Base-by-base conservation (phyloP, 2,329 filamentous ascomycete species). In the Colletotrichum brevisporum region DNA sequence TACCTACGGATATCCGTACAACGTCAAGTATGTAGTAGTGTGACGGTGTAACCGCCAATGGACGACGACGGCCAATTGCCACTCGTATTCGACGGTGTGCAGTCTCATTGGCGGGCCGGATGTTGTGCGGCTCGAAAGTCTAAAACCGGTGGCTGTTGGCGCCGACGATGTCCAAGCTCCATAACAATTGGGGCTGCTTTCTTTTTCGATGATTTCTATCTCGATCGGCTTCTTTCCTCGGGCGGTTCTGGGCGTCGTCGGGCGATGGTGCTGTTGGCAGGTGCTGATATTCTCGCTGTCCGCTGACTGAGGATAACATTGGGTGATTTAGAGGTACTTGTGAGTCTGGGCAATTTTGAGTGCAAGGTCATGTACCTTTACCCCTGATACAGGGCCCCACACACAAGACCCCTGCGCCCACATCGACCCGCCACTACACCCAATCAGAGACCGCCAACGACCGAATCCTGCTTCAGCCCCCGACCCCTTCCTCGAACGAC, bases 401-500 rank as follows among this genome's bases (percentile, higher is more conserved):
- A 41, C 31, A 6, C 9, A 36, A 43, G 48, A 48, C 55, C 67
- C 67, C 70, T 47, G 47, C 10, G 53, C 2, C 47, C 60, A 48
- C 18, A 18, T 24, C 4, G 6, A 8, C 6, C 3, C 18, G 5
- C 4, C 4, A 10, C 8, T 4, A 4, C 13, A 15, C 13, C 68
- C 70, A 72, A 72, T 71, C 41, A 69, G 2, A 41, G 47, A 6
- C 3, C 9, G 3, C 2, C 8, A 18, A 9, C 26, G 21, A 18
- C 59, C 59, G 53, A 52, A 55, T 48, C 26, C 59, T 71, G 63
- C 57, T 54, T 68, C 67, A 58, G 48, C 52, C 63, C 63, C 52
- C 64, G 72, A 74, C 72, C 71, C 71, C 64, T 73, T 73, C 75
- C 72, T 77, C 74, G 64, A 76, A 78, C 78, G 76, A 71, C 71